Evolutionary conservation across 2,329 filamentous ascomycete species (phyloP).

Genomic region (Fusarium palustre): DNA sequence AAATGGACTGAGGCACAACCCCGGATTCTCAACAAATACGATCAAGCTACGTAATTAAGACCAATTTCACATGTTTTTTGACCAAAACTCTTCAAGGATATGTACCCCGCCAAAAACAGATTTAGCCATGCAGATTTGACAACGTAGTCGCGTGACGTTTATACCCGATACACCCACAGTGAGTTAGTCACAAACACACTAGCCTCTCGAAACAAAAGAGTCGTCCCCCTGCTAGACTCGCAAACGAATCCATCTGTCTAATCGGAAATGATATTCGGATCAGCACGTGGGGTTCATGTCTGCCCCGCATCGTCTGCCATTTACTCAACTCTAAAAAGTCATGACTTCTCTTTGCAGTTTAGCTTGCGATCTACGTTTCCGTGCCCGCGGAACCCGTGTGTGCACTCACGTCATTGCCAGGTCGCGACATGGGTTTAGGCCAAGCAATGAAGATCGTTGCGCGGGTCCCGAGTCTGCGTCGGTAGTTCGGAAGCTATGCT

Average conservation of each 20-base stretch:
- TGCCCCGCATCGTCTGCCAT: constrained; percentile 23
- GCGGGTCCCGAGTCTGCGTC: neutral
- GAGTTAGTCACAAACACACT: neutral
- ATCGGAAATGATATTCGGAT: neutral
- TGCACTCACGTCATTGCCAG: neutral
- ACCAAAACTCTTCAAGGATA: neutral
- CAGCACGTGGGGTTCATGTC: neutral
- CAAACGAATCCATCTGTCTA: neutral
- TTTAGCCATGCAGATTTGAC: constrained; percentile 13
- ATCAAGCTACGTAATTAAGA: neutral
- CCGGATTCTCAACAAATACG: neutral
- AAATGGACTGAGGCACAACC: neutral
- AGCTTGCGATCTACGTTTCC: constrained; percentile 32
- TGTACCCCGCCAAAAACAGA: neutral
- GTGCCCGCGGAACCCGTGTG: neutral
- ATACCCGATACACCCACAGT: neutral
- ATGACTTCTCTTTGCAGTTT: constrained; percentile 14
- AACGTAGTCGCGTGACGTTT: constrained; percentile 18
- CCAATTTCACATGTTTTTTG: constrained; percentile 21
- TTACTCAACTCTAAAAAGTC: neutral
- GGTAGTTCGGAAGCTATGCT: constrained; percentile 29
- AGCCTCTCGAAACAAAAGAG: neutral
- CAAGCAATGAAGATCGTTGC: neutral
- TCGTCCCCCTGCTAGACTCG: neutral
- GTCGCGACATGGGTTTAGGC: neutral